Base-by-base conservation (phyloP, 31 red algal genomes). In the Asparagopsis taxiformis region DNA sequence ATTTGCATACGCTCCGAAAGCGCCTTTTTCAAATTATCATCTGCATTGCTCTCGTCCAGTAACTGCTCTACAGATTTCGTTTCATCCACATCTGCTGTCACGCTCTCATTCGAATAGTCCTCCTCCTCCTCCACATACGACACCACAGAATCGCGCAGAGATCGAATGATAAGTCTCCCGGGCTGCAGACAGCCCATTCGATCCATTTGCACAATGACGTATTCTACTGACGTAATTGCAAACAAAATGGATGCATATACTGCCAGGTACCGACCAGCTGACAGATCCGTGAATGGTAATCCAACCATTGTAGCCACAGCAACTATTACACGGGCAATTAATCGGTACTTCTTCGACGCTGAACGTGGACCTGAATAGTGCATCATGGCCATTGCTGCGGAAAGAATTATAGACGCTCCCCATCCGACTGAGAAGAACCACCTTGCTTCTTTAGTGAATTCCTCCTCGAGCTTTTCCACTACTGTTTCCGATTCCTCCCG, bases 281-380 rank as follows among this genome's bases (percentile, higher is more conserved):
- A 13, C 17, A 50, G 10, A 17, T 50, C 17, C 11, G 17, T 10
- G 17, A 50, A 50, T 13, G 44, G 44, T 17, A 50, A 13, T 13
- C 44, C 33, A 10, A 65, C 16, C 0, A 8, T 37, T 17, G 36
- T 37, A 20, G 3, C 26, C 13, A 10, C 15, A 16, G 16, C 62
- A 0, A 0, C 30, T 9, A 43, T 17, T 21, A 43, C 15, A 22
- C 62, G 62, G 22, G 36, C 34, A 30, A 21, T 23, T 36, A 65
- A 8, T 1, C 62, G 62, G 1, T 41, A 1, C 7, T 36, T 9
- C 5, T 36, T 30, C 1, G 62, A 41, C 6, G 1, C 10, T 37
- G 26, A 31, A 20, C 62, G 62, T 8, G 26, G 23, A 11, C 62
- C 62, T 8, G 31, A 31, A 23, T 65, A 21, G 33, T 65, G 62